Conservation (phyloP, 345 rosid species). For the Pistacia atlantica region DNA sequence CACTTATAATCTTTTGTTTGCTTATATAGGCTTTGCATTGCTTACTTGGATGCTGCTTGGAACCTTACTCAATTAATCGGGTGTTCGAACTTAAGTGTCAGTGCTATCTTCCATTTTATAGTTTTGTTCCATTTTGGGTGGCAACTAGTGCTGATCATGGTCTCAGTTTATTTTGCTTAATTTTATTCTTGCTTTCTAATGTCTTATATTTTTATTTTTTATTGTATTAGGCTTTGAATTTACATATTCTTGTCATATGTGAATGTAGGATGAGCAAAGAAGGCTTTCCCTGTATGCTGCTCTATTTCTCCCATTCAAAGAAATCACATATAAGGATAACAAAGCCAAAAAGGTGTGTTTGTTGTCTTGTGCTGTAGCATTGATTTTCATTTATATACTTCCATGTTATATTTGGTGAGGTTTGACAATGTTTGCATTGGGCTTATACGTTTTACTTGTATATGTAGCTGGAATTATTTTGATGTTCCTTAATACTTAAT, state of each 20-base stretch:
- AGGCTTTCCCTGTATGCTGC: constrained; percentile 82
- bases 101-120: constrained; percentile 25
- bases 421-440: neutral
- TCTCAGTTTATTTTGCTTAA: neutral
- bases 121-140: neutral
- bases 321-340: constrained; percentile 49
- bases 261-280: constrained; percentile 69
- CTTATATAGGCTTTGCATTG: constrained; percentile 54
- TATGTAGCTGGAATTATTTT: neutral
- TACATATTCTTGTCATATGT: constrained; percentile 19
- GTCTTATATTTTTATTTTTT: neutral
- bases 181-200: neutral
- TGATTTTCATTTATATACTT: constrained; percentile 1
- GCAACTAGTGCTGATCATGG: neutral
- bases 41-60: constrained; percentile 73
- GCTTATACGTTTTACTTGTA: neutral
- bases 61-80: constrained; percentile 60
- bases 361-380: neutral
- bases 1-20: constrained; percentile 20
- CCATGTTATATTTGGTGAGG: neutral
- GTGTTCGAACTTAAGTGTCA: constrained; percentile 53
- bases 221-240: constrained; percentile 11
- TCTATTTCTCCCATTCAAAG: constrained; percentile 74
- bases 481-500: neutral
- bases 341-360: constrained; percentile 68